These are phyloP conservation scores for Kluyveromyces nonfermentans DNA, from an alignment of 805 yeast genomes.

Conservation along the genomic window DNA sequence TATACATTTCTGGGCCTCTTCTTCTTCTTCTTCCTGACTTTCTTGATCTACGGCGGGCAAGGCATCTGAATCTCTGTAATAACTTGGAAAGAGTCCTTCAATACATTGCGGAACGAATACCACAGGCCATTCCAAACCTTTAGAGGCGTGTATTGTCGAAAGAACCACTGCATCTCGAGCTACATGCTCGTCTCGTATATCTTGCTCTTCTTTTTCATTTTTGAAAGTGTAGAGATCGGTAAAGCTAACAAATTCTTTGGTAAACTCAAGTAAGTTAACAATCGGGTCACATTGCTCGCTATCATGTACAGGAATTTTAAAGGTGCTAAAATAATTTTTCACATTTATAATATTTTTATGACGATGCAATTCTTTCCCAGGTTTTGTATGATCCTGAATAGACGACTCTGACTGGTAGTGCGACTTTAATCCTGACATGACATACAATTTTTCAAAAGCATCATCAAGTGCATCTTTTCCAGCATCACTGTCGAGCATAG, in stretches of 20 bases:
- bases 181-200: neutral
- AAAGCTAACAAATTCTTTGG: slow-evolving; percentile 30
- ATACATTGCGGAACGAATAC: slow-evolving; percentile 72
- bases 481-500: neutral
- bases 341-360: slow-evolving; percentile 1
- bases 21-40: slow-evolving; percentile 21
- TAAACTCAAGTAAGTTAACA: slow-evolving; percentile 9
- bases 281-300: neutral
- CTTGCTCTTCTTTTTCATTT: slow-evolving; percentile 8
- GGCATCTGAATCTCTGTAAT: slow-evolving; percentile 30
- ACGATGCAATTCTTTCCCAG: neutral
- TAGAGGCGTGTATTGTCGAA: slow-evolving; percentile 86
- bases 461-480: slow-evolving; percentile 6
- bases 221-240: slow-evolving; percentile 28
- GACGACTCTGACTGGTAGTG: neutral
- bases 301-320: neutral
- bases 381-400: neutral
- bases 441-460: slow-evolving; percentile 24
- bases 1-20: slow-evolving; percentile 4
- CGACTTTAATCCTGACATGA: slow-evolving; percentile 16
- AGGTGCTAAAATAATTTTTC: slow-evolving; percentile 2
- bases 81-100: slow-evolving; percentile 58
- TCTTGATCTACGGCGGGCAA: slow-evolving; percentile 21
- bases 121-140: slow-evolving; percentile 93
- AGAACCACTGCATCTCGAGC: slow-evolving; percentile 32